These are phyloP conservation scores for Aspergillus melleus DNA, from an alignment of 2,329 filamentous ascomycete species.

Conservation along the genomic window DNA sequence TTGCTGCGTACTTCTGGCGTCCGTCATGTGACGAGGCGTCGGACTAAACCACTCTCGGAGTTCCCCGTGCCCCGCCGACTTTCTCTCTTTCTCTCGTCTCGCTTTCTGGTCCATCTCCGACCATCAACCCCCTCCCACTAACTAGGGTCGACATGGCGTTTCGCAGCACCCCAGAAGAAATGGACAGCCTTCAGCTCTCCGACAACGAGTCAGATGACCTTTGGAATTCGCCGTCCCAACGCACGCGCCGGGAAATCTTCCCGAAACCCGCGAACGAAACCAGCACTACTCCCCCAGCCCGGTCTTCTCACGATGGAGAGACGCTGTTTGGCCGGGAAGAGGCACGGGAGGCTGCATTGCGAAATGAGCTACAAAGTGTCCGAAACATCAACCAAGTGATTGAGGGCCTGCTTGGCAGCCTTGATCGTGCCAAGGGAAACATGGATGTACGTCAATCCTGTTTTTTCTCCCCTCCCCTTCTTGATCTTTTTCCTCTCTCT, in stretches of 20 bases:
- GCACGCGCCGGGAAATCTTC: conserved; percentile 33
- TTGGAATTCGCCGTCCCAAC: conserved; percentile 58
- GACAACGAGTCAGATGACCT: conserved; percentile 59
- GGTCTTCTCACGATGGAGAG: conserved; percentile 47
- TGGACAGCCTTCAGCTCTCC: conserved; percentile 54
- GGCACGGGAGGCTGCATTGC: conserved; percentile 70
- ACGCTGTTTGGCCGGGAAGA: conserved; percentile 64
- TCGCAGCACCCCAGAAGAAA: conserved; percentile 46
- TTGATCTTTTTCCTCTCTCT: conserved; percentile 8
- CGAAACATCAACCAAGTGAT: conserved; percentile 85
- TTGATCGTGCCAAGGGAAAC: conserved; percentile 50
- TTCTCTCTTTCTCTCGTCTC: neutral
- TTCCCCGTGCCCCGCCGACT: neutral
- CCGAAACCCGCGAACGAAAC: conserved; percentile 41
- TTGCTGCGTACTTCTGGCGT: too few relatives aligned
- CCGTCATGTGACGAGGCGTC: neutral
- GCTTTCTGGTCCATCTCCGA: neutral
- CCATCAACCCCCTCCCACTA: neutral
- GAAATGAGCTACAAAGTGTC: conserved; percentile 77
- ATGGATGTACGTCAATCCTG: conserved; percentile 44
- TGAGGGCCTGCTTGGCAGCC: conserved; percentile 55
- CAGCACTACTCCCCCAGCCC: conserved; percentile 26
- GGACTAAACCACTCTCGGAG: neutral
- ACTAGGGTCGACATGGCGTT: conserved; percentile 27
- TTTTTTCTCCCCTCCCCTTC: neutral